A percentile compares a stretch with the other conserved stretches of the same genome.
Conservation (phyloP, 1,284 basidiomycete species). For the Coniferiporia sulphurascens region DNA sequence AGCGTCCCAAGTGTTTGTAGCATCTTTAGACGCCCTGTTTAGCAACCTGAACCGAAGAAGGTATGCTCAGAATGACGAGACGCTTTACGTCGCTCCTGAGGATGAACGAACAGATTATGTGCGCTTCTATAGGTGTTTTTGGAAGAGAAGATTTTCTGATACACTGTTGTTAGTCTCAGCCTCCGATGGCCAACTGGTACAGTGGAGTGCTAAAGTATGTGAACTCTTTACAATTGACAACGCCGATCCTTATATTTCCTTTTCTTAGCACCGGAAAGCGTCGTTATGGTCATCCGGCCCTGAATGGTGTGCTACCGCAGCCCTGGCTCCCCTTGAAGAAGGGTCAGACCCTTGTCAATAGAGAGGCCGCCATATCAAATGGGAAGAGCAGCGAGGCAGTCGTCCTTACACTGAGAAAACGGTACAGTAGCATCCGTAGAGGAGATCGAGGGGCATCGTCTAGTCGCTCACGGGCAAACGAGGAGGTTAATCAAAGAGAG, state of each 20-base stretch:
- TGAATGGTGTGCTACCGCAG: conserved; percentile 81
- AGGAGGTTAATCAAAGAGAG: background rate
- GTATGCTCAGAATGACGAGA: conserved; percentile 92
- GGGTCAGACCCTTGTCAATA: conserved; percentile 64
- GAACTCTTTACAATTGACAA: background rate
- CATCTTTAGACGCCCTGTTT: background rate
- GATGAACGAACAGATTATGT: conserved; percentile 90
- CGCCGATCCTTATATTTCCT: conserved; percentile 1
- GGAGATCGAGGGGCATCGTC: conserved; percentile 26
- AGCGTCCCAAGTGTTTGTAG: conserved; percentile 1
- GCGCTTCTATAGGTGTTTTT: conserved; percentile 25
- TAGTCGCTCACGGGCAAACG: conserved; percentile 3
- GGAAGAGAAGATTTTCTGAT: background rate
- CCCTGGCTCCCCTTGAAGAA: conserved; percentile 90
- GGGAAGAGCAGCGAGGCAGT: conserved; percentile 51
- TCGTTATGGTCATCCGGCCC: conserved; percentile 87
- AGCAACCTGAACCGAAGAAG: conserved; percentile 80
- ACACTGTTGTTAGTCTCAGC: conserved; percentile 62
- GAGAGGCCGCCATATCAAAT: conserved; percentile 34
- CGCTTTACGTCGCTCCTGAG: conserved; percentile 88
- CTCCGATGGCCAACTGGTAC: conserved; percentile 92
- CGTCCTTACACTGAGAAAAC: conserved; percentile 68
- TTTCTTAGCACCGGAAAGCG: conserved; percentile 71
- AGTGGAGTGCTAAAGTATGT: conserved; percentile 82
- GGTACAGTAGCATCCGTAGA: conserved; percentile 47